Percentiles rank a stretch among this genome's conserved stretches.
Conservation (phyloP, 108 stramenopile species). For the Phaeodactylum tricornutum region DNA sequence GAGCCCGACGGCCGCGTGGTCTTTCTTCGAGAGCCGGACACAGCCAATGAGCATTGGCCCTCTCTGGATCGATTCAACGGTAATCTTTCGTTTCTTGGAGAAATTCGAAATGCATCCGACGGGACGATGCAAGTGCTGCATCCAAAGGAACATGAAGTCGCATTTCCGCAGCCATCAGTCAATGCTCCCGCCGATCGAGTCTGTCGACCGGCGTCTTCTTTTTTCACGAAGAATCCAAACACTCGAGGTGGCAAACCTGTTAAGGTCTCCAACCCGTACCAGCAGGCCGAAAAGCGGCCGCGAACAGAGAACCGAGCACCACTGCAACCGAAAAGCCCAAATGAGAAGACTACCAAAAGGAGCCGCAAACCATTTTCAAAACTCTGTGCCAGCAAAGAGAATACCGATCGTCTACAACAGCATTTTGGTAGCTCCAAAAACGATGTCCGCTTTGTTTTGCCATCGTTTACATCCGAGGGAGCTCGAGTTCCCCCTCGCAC, state of each 20-base stretch:
- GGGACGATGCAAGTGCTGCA: background rate
- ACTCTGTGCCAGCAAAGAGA: background rate
- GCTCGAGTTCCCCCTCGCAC: no score
- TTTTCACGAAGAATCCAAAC: background rate
- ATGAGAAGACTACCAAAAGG: background rate
- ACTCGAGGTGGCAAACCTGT: background rate
- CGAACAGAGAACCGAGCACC: background rate
- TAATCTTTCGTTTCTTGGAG: slow-evolving; percentile 30
- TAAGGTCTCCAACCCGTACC: no score
- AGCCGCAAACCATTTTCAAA: background rate
- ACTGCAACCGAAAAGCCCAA: background rate
- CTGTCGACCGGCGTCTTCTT: background rate
- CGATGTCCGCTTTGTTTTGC: no score
- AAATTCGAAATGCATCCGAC: background rate
- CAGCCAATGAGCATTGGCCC: slow-evolving; percentile 14
- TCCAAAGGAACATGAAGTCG: background rate
- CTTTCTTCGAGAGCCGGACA: slow-evolving; percentile 5
- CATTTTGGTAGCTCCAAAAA: background rate
- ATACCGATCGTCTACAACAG: background rate
- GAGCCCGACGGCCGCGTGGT: slow-evolving; percentile 1
- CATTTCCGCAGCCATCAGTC: background rate
- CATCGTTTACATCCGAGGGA: no score
- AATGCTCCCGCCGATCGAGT: background rate
- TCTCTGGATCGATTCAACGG: slow-evolving; percentile 22
- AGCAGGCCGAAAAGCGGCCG: background rate